Percentiles rank a stretch among this genome's conserved stretches.
phyloP scores from a whole-genome alignment of 2,329 filamentous ascomycete species.

The Hymenoscyphus infarciens region DNA sequence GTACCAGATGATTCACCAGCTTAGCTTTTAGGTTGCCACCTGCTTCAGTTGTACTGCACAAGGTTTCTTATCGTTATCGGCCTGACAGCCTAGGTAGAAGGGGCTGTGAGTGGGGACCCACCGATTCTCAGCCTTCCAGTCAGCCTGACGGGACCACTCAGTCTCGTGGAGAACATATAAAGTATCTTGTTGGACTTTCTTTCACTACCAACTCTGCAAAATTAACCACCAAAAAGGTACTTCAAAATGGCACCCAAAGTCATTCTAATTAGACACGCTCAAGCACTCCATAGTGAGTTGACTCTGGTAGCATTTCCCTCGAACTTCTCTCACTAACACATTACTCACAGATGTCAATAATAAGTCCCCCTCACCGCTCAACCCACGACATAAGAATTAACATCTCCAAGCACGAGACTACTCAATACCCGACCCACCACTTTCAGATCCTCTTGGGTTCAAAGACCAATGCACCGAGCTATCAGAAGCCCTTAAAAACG shows the following conservation, averaged over 20 bases:
- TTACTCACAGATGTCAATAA: conserved; percentile 29
- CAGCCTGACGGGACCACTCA: conserved; percentile 8
- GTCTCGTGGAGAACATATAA: neutral
- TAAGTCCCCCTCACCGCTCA: conserved; percentile 28
- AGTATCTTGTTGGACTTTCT: neutral
- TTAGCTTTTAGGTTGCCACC: neutral
- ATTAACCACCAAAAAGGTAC: neutral
- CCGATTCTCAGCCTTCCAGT: conserved; percentile 3
- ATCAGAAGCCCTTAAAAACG: conserved; percentile 24
- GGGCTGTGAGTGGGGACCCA: too few species aligned
- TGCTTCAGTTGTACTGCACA: neutral
- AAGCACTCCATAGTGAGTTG: conserved; percentile 41
- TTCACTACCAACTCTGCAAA: neutral
- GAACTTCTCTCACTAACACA: neutral
- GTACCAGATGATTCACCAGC: neutral
- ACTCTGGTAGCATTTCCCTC: neutral
- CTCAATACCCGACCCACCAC: conserved; percentile 23
- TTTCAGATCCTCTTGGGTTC: conserved; percentile 28
- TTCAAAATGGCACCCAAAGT: conserved; percentile 38
- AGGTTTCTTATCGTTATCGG: conserved; percentile 12
- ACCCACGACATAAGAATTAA: conserved; percentile 18
- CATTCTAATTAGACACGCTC: conserved; percentile 42
- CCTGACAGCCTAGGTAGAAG: neutral
- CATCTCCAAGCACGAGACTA: conserved; percentile 27
- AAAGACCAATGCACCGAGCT: conserved; percentile 26